Percentiles rank a stretch among this genome's conserved stretches.
Evolutionary conservation across 2,329 filamentous ascomycete species (phyloP).

Genomic region (Fusarium hostae): DNA sequence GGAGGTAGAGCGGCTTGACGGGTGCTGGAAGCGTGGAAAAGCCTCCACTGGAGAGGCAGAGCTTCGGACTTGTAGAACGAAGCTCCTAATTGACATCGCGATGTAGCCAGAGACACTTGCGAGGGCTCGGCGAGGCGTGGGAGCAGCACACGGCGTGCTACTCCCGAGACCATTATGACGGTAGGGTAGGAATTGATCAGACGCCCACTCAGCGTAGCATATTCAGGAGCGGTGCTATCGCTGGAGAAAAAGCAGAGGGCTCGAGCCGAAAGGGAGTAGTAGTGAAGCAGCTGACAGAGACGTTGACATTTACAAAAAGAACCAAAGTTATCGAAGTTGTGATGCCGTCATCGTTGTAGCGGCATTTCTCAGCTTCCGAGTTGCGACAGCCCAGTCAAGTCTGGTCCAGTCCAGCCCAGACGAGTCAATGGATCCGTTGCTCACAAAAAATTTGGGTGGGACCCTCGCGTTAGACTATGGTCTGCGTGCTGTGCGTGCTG

Average conservation of each 20-base stretch:
- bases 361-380: constrained; percentile 49
- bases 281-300: constrained; percentile 22
- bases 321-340: constrained; percentile 39
- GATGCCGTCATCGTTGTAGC: constrained; percentile 50
- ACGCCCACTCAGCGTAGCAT: constrained; percentile 45
- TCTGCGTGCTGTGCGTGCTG: neutral
- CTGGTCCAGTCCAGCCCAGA: constrained; percentile 2
- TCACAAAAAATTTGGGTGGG: constrained; percentile 42
- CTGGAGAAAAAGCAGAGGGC: constrained; percentile 4
- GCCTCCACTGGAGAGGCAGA: constrained; percentile 27
- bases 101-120: constrained; percentile 37
- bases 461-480: constrained; percentile 21
- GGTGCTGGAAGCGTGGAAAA: constrained; percentile 29
- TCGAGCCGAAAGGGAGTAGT: constrained; percentile 7
- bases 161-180: constrained; percentile 61
- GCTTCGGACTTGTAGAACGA: constrained; percentile 30
- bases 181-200: constrained; percentile 38
- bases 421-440: constrained; percentile 3
- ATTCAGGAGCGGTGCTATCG: constrained; percentile 42
- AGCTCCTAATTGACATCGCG: constrained; percentile 39
- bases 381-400: constrained; percentile 33
- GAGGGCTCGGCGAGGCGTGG: constrained; percentile 56
- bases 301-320: constrained; percentile 23
- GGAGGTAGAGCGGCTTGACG: constrained; percentile 39
- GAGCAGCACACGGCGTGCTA: constrained; percentile 61